phyloP scores from a whole-genome alignment of 495 filamentous ascomycete genomes.

The Annulohypoxylon moriforme region DNA sequence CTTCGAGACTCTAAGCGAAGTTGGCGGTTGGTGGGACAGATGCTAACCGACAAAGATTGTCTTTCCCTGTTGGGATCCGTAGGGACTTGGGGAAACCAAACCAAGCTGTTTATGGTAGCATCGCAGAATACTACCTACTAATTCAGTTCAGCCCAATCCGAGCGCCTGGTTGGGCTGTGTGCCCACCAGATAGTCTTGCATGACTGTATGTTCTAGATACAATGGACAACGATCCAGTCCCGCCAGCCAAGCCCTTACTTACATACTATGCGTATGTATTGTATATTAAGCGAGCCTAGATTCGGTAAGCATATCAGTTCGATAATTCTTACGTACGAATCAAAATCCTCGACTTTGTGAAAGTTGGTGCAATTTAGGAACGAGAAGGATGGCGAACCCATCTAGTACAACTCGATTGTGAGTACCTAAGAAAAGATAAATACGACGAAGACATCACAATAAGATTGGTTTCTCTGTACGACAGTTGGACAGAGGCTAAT shows the following conservation, averaged over 20 bases:
- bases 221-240: constrained; percentile 25
- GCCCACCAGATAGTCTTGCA: constrained; percentile 33
- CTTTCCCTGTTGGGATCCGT: constrained; percentile 15
- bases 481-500: neutral
- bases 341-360: neutral
- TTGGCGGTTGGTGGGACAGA: constrained; percentile 18
- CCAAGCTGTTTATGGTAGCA: constrained; percentile 7
- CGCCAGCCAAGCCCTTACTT: neutral
- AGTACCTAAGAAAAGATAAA: too few relatives aligned
- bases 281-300: constrained; percentile 8
- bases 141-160: constrained; percentile 38
- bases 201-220: constrained; percentile 21
- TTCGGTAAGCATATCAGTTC: neutral
- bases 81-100: constrained; percentile 16
- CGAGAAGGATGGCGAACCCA: neutral
- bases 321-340: neutral
- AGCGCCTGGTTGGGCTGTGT: constrained; percentile 32
- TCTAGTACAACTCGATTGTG: too few relatives aligned
- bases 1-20: constrained; percentile 35
- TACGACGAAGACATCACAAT: neutral
- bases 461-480: neutral
- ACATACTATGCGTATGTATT: neutral
- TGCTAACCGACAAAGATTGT: constrained; percentile 19
- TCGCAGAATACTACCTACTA: constrained; percentile 30
- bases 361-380: neutral